phyloP scores from a whole-genome alignment of 495 filamentous ascomycete species.

The Talaromyces thailandensis region DNA sequence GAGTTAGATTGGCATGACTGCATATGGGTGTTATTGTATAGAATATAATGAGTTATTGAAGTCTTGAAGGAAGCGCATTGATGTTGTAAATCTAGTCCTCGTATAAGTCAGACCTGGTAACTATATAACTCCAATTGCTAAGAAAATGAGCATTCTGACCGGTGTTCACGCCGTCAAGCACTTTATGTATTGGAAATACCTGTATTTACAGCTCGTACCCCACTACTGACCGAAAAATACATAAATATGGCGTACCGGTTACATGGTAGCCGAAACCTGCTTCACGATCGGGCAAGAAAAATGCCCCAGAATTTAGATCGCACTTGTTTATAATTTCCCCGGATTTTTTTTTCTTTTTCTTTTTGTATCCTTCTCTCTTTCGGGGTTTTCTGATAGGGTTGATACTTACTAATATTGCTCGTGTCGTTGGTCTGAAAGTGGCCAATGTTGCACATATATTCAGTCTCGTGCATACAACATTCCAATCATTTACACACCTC shows the following conservation, averaged over 20 bases:
- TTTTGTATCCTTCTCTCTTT: neutral
- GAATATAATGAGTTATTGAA: neutral
- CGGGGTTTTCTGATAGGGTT: neutral
- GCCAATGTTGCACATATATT: neutral
- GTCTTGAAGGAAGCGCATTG: neutral
- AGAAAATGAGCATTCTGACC: neutral
- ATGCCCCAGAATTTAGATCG: neutral
- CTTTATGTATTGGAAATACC: neutral
- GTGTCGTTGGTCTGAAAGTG: neutral
- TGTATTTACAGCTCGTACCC: neutral
- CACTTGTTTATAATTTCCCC: neutral
- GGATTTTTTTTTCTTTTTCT: neutral
- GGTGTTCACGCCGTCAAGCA: neutral
- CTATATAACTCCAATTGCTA: neutral
- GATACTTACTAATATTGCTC: neutral
- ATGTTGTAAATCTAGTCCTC: neutral
- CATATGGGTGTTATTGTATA: neutral
- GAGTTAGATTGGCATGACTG: constrained; percentile 13
- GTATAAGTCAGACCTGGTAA: neutral
- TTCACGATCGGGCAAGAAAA: neutral
- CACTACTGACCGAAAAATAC: neutral
- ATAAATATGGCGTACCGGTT: neutral
- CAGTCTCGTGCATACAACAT: neutral
- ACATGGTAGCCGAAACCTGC: constrained; percentile 1
- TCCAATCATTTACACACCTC: neutral